Evolutionary conservation across 2,329 filamentous ascomycete species (phyloP).

Genomic region (Alternaria sp.): DNA sequence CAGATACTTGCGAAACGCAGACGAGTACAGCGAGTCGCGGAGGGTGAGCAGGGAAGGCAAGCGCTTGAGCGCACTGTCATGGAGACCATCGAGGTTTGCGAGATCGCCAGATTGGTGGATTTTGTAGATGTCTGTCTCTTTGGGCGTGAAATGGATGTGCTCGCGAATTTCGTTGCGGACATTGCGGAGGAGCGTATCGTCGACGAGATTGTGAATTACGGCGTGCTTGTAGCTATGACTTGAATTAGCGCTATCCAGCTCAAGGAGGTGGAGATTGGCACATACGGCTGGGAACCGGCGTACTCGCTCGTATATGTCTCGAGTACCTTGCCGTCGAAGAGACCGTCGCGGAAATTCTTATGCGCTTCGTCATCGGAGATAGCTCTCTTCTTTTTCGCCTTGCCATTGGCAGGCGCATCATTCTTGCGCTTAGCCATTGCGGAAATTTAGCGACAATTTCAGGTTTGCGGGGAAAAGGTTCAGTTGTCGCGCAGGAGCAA

Average conservation of each 20-base stretch:
- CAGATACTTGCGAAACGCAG: constrained; percentile 87
- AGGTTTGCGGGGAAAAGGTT: constrained; percentile 29
- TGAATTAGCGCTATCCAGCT: constrained; percentile 12
- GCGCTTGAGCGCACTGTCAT: constrained; percentile 83
- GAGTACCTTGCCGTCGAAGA: constrained; percentile 50
- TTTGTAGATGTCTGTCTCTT: constrained; percentile 99
- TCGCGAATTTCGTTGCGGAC: constrained; percentile 89
- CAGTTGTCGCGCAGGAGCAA: constrained; percentile 12
- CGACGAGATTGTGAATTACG: constrained; percentile 83
- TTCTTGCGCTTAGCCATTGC: constrained; percentile 55
- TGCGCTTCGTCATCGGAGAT: constrained; percentile 53
- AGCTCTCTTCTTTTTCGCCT: constrained; percentile 56
- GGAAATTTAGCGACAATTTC: constrained; percentile 14
- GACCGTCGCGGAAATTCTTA: constrained; percentile 49
- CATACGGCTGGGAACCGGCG: constrained; percentile 52
- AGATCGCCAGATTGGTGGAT: constrained; percentile 98
- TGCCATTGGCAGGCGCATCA: constrained; percentile 48
- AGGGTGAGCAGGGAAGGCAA: constrained; percentile 89
- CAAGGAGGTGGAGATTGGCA: constrained; percentile 1
- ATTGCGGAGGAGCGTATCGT: constrained; percentile 81
- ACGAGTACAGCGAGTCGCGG: constrained; percentile 94
- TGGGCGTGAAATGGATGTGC: constrained; percentile 94
- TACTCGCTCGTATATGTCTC: constrained; percentile 49
- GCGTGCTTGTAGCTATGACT: constrained; percentile 80
- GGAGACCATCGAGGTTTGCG: constrained; percentile 93